phyloP scores from a whole-genome alignment of 108 stramenopile genomes.

The Nitzschia sp. region DNA sequence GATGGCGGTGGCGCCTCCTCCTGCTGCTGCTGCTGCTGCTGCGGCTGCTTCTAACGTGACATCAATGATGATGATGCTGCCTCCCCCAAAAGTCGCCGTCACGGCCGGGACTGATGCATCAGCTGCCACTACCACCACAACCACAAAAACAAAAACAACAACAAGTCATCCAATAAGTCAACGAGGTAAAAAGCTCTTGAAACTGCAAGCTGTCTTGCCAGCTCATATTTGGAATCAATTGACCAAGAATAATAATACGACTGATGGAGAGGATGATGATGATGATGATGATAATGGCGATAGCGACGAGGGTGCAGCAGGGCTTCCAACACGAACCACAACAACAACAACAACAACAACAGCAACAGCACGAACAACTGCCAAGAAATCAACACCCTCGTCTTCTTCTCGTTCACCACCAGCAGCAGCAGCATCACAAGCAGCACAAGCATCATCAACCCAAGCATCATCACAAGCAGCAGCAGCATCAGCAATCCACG shows the following conservation, averaged over 20 bases:
- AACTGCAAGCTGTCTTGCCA: conserved; percentile 41
- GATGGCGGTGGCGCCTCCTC: too few relatives aligned
- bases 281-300: conserved; percentile 16
- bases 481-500: too few relatives aligned
- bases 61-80: background rate
- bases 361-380: background rate
- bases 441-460: too few relatives aligned
- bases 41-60: too few relatives aligned
- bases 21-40: too few relatives aligned
- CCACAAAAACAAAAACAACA: conserved; percentile 2
- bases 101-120: background rate
- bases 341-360: too few relatives aligned
- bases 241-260: conserved; percentile 1
- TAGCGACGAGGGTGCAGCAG: background rate
- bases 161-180: conserved; percentile 1
- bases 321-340: background rate
- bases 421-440: too few relatives aligned
- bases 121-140: background rate
- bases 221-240: conserved; percentile 41
- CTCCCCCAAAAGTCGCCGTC: background rate
- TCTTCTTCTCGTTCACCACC: too few relatives aligned
- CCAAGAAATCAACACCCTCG: too few relatives aligned
- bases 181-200: conserved; percentile 28
- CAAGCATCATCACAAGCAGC: background rate
- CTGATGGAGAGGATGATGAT: conserved; percentile 20